Conservation (phyloP, 1,284 basidiomycete genomes). For the Rhodotorula sp. region DNA sequence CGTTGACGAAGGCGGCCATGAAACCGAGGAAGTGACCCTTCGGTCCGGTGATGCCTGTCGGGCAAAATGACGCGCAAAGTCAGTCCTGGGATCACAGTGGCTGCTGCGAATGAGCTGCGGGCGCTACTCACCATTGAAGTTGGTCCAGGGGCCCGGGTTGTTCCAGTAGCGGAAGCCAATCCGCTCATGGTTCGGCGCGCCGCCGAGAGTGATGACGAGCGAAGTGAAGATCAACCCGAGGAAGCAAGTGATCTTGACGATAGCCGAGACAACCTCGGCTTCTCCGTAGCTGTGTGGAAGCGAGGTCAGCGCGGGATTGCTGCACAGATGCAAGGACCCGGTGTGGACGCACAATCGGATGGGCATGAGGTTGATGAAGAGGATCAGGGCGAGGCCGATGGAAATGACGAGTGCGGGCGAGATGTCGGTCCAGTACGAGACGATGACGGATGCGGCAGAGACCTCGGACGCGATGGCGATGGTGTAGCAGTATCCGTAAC, state of each 20-base stretch:
- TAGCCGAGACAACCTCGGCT: slow-evolving; percentile 21
- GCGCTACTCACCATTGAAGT: slow-evolving; percentile 16
- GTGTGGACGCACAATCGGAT: slow-evolving; percentile 18
- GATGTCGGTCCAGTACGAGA: slow-evolving; percentile 52
- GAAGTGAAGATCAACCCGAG: slow-evolving; percentile 26
- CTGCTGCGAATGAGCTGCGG: too few relatives aligned
- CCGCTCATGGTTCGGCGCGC: slow-evolving; percentile 62
- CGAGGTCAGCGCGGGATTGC: not conserved
- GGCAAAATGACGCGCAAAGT: not conserved
- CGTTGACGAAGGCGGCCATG: slow-evolving; percentile 44
- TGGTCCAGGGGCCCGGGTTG: slow-evolving; percentile 6
- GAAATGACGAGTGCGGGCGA: slow-evolving; percentile 29
- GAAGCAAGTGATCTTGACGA: slow-evolving; percentile 33
- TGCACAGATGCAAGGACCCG: too few relatives aligned
- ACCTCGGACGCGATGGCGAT: slow-evolving; percentile 36
- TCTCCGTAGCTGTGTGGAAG: slow-evolving; percentile 21
- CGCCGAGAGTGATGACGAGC: slow-evolving; percentile 62
- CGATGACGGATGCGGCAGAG: slow-evolving; percentile 31
- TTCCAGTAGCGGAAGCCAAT: slow-evolving; percentile 70
- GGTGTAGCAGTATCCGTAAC: slow-evolving; percentile 23
- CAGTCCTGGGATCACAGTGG: too few relatives aligned
- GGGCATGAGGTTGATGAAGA: slow-evolving; percentile 31
- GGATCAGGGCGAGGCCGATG: slow-evolving; percentile 23
- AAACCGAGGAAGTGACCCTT: slow-evolving; percentile 51
- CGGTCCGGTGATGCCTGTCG: slow-evolving; percentile 30